Percentiles rank a stretch among this genome's conserved stretches.
phyloP scores from a whole-genome alignment of 768 basidiomycete species.

The Rickenella mellea region DNA sequence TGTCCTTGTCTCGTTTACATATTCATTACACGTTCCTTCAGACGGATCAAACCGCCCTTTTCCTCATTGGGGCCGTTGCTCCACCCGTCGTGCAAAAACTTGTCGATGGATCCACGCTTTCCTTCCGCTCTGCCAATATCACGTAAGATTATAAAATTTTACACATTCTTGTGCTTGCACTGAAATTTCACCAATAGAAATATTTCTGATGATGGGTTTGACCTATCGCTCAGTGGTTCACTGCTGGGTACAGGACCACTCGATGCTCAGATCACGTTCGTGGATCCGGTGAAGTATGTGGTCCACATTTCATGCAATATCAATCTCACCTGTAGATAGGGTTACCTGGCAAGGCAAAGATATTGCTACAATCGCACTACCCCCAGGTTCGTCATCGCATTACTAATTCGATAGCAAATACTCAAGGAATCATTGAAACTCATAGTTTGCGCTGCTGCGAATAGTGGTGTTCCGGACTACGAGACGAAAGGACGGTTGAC shows the following conservation, averaged over 20 bases:
- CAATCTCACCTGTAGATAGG: slow-evolving; percentile 18
- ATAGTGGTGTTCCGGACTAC: slow-evolving; percentile 58
- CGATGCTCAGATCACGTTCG: slow-evolving; percentile 59
- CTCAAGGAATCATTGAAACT: neutral
- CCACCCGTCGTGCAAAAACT: slow-evolving; percentile 57
- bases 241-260: slow-evolving; percentile 57
- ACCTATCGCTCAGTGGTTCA: slow-evolving; percentile 48
- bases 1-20: neutral
- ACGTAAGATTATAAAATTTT: slow-evolving; percentile 24
- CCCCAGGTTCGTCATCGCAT: slow-evolving; percentile 32
- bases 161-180: neutral
- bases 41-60: slow-evolving; percentile 56
- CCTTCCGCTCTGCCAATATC: slow-evolving; percentile 51
- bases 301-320: neutral
- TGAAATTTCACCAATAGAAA: slow-evolving; percentile 12
- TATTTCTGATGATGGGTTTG: slow-evolving; percentile 48
- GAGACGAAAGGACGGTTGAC: slow-evolving; percentile 38
- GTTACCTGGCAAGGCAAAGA: slow-evolving; percentile 54
- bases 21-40: slow-evolving; percentile 13
- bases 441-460: slow-evolving; percentile 58
- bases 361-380: slow-evolving; percentile 58
- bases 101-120: slow-evolving; percentile 44
- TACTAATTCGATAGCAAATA: neutral
- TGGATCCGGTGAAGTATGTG: slow-evolving; percentile 48
- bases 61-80: slow-evolving; percentile 63